Evolutionary conservation across 768 basidiomycete genomes (phyloP).

Genomic region (Cystobasidium ongulense): DNA sequence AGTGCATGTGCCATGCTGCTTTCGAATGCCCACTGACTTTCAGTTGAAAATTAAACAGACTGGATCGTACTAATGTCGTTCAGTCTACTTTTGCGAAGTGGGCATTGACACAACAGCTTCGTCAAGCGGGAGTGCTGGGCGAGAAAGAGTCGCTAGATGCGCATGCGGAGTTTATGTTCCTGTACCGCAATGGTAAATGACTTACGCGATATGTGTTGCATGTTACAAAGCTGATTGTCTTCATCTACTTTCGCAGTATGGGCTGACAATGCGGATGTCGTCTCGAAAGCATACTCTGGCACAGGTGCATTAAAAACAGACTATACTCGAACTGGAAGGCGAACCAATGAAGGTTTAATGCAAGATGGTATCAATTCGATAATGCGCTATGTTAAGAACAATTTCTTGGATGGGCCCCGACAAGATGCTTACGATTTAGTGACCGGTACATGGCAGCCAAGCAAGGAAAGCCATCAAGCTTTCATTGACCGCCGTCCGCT

Average conservation of each 20-base stretch:
- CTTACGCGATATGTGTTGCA: too few relatives aligned
- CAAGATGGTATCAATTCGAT: slow-evolving; percentile 80
- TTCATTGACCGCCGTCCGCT: slow-evolving; percentile 30
- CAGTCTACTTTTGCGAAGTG: slow-evolving; percentile 84
- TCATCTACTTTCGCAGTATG: slow-evolving; percentile 59
- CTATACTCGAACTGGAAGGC: slow-evolving; percentile 79
- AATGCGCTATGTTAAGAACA: slow-evolving; percentile 85
- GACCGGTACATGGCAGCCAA: slow-evolving; percentile 83
- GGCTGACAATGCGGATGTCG: slow-evolving; percentile 90
- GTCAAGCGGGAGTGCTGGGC: slow-evolving; percentile 61
- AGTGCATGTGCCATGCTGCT: neutral
- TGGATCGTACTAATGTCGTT: slow-evolving; percentile 94
- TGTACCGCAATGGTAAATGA: slow-evolving; percentile 77
- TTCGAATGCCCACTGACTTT: neutral
- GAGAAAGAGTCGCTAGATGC: slow-evolving; percentile 68
- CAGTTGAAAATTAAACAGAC: slow-evolving; percentile 13
- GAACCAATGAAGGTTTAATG: slow-evolving; percentile 67
- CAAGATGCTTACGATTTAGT: slow-evolving; percentile 95
- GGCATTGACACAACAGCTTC: slow-evolving; percentile 69
- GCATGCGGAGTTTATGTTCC: slow-evolving; percentile 65
- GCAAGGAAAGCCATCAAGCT: slow-evolving; percentile 44
- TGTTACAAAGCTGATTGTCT: neutral
- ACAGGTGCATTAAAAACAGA: slow-evolving; percentile 94
- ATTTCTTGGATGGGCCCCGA: slow-evolving; percentile 87
- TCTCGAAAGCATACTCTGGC: slow-evolving; percentile 84